Base-by-base conservation (phyloP, 2,329 filamentous ascomycete species). In the Madurella mycetomatis region DNA sequence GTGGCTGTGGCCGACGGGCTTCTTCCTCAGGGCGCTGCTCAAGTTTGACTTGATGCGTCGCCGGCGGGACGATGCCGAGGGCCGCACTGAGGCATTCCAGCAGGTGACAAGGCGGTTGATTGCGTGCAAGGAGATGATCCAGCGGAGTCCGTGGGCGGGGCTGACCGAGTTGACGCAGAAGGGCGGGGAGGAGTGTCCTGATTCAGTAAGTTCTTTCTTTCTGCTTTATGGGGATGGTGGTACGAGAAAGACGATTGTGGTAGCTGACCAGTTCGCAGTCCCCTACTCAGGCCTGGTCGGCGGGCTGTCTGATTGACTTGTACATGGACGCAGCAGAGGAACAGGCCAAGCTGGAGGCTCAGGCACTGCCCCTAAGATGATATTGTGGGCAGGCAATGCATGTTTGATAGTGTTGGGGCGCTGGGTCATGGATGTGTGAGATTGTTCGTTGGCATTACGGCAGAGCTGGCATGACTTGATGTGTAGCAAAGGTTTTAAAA, bases 1-100 rank as follows among this genome's bases (percentile, higher is more conserved):
- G 70, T 99, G 94, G 94, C 75, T 96, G 19, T 99, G 94, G 94
- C 95, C 92, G 0, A 92, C 90, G 1, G 94, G 94, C 4, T 99
- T 91, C 76, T 99, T 96, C 78, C 78, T 96, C 18, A 85, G 95
- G 47, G 94, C 94, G 1, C 76, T 99, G 60, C 80, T 99, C 59
- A 88, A 91, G 70, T 97, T 97, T 66, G 91, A 96, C 68, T 75
- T 97, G 47, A 79, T 81, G 75, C 79, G 91, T 31, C 81, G 90
- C 47, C 79, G 80, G 58, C 72, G 71, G 2, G 62, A 68, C 0
- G 78, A 68, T 48, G 68, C 73, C 4, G 81, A 89, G 65, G 89
- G 87, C 59, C 82, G 85, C 32, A 87, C 86, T 1, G 94, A 97
- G 72, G 88, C 88, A 4, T 96, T 96, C 77, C 92, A 97, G 75